These are phyloP conservation scores for Gynandropsis gynandra DNA, from an alignment of 345 rosid genomes.

Conservation along the genomic window DNA sequence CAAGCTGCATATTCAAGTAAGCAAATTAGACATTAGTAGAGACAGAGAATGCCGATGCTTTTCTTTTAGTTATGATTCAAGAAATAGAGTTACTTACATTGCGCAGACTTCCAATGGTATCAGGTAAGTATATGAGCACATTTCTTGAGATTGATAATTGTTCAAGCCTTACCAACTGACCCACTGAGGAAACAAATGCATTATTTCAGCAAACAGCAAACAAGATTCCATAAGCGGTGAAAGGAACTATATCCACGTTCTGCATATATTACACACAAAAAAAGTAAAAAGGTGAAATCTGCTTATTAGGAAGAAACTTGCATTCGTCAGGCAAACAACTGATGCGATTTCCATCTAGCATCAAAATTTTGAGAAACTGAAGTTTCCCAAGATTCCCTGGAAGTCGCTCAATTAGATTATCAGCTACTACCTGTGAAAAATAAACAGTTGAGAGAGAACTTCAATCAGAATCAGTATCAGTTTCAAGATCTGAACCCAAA, in stretches of 20 bases:
- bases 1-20: slow-evolving; percentile 51
- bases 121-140: slow-evolving; percentile 61
- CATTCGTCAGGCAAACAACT: slow-evolving; percentile 91
- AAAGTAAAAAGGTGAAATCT: neutral
- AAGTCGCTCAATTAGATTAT: slow-evolving; percentile 58
- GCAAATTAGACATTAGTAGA: neutral
- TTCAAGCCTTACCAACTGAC: slow-evolving; percentile 91
- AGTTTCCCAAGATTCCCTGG: slow-evolving; percentile 83
- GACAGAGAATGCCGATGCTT: too few relatives aligned
- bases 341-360: slow-evolving; percentile 71
- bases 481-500: too few relatives aligned
- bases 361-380: slow-evolving; percentile 77
- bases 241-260: too few relatives aligned
- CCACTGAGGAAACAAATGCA: slow-evolving; percentile 42
- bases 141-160: slow-evolving; percentile 70
- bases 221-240: neutral
- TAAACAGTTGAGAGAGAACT: neutral
- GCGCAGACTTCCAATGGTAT: slow-evolving; percentile 91
- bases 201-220: neutral
- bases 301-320: slow-evolving; percentile 38
- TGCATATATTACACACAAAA: neutral
- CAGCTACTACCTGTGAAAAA: slow-evolving; percentile 55
- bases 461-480: too few relatives aligned
- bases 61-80: slow-evolving; percentile 15
- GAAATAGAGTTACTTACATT: slow-evolving; percentile 49